Base-by-base conservation (phyloP, 2,329 filamentous ascomycete species). In the Dothiorella sarmentorum region DNA sequence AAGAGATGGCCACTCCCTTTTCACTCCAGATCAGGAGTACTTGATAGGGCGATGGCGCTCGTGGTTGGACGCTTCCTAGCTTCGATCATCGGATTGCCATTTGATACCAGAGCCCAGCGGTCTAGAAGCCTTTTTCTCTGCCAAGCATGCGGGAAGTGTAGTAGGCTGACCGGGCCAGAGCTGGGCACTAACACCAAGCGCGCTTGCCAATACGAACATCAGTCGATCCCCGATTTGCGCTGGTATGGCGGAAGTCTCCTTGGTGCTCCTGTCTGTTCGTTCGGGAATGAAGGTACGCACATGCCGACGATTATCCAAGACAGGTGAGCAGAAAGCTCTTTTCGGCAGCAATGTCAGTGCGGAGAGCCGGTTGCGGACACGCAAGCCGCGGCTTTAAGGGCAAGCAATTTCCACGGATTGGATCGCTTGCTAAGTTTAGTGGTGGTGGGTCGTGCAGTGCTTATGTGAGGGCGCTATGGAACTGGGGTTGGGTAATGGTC, bases 341-440 rank as follows among this genome's bases (percentile, higher is more conserved):
- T 53, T 29, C 47, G 47, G 47, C 47, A 51, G 17, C 18, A 20
- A 53, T 27, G 47, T 27, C 35, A 29, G 22, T 13, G 49, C 49
- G 49, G 49, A 18, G 33, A 27, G n/a, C 35, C 49, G 49, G n/a
- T 27, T 29, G 4, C 13, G 22, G 33, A 53, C 33, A 22, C 49
- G 24, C 49, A 53, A 53, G 35, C 49, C 22, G 33, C 49, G 49
- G 49, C 49, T 53, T 53, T 22, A 40, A 40, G 11, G 22, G 2
- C 22, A 22, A 40, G 49, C 35, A 53, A 53, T 53, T 42, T 53
- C 49, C 49, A 53, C 33, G 35, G 13, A 17, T 40, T 11, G n/a
- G n/a, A 15, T 22, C n/a, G 49, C 22, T 13, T 53, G 33, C 49
- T 53, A 53, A 53, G 49, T 53, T 53, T 53, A 42, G 49, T 53